A percentile compares a stretch with the other conserved stretches of the same genome.
Evolutionary conservation across 202 grass and related monocot species (phyloP).

Genomic region (Tripidium arundinaceum): DNA sequence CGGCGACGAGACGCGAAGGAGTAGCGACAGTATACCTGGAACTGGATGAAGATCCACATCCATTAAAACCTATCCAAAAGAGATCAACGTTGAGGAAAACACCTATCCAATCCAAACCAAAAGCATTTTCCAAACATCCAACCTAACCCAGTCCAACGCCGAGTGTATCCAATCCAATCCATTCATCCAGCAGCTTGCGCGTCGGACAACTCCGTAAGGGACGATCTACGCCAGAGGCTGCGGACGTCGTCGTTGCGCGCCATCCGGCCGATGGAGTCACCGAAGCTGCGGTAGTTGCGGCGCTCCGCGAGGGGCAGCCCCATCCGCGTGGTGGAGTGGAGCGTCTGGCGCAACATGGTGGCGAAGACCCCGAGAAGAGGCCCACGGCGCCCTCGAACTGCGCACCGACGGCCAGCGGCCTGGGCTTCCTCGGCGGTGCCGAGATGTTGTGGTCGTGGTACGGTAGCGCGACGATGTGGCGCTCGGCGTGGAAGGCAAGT

Average conservation of each 20-base stretch:
- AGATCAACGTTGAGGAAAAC: no score
- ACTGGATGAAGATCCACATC: no score
- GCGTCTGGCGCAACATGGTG: conserved; percentile 87
- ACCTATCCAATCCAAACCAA: no score
- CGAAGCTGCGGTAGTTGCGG: conserved; percentile 70
- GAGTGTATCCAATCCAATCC: no score
- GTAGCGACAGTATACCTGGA: no score
- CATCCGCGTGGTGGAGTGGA: conserved; percentile 98
- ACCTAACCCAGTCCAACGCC: no score
- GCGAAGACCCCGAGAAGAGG: conserved; percentile 86
- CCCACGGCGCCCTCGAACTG: conserved; percentile 71
- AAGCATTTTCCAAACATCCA: no score
- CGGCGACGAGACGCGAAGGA: no score
- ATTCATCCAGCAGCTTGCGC: no score
- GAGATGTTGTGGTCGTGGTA: conserved; percentile 23
- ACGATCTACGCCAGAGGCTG: conserved; percentile 82
- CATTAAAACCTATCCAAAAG: no score
- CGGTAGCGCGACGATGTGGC: conserved; percentile 33
- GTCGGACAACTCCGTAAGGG: no score
- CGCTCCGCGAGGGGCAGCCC: conserved; percentile 77
- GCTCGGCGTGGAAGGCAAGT: conserved; percentile 48
- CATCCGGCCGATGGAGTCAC: conserved; percentile 73
- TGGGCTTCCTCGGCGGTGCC: conserved; percentile 41
- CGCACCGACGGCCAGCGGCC: conserved; percentile 67
- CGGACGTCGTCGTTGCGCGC: conserved; percentile 56